These are phyloP conservation scores for Aureobasidium lini DNA, from an alignment of 2,329 filamentous ascomycete species.

Conservation along the genomic window DNA sequence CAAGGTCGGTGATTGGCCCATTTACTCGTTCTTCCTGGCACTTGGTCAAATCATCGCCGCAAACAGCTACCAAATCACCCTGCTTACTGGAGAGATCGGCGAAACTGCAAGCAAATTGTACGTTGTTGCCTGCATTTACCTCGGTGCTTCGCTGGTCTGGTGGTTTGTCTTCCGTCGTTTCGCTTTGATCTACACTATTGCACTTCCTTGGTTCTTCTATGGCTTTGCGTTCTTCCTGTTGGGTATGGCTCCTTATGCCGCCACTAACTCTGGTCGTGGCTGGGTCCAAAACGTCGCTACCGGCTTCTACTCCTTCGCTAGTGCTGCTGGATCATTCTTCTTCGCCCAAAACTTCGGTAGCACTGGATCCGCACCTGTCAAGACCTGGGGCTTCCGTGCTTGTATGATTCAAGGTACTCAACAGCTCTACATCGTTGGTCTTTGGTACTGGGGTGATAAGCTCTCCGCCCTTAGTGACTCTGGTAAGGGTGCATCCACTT, in stretches of 20 bases:
- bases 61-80: conserved; percentile 61
- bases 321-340: conserved; percentile 56
- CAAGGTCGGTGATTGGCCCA: conserved; percentile 56
- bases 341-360: conserved; percentile 60
- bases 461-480: conserved; percentile 40
- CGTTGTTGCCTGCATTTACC: conserved; percentile 52
- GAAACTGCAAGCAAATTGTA: conserved; percentile 54
- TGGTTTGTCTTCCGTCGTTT: conserved; percentile 55
- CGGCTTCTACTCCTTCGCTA: conserved; percentile 54
- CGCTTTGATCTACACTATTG: conserved; percentile 51
- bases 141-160: conserved; percentile 52
- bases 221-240: conserved; percentile 56
- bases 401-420: conserved; percentile 60
- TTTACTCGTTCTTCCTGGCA: conserved; percentile 55
- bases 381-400: conserved; percentile 60
- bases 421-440: conserved; percentile 55
- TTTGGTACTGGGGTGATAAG: conserved; percentile 61
- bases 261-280: conserved; percentile 32
- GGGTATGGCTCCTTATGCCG: conserved; percentile 53
- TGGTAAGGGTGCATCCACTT: conserved; percentile 28
- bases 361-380: conserved; percentile 48
- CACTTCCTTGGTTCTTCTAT: conserved; percentile 56
- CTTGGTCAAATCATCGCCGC: conserved; percentile 57
- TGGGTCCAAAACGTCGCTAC: conserved; percentile 57
- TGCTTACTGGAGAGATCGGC: conserved; percentile 57